Percentiles rank a stretch among this genome's conserved stretches.
These are phyloP conservation scores for Huntiella omanensis DNA, from an alignment of 2,329 filamentous ascomycete genomes.

Conservation along the genomic window DNA sequence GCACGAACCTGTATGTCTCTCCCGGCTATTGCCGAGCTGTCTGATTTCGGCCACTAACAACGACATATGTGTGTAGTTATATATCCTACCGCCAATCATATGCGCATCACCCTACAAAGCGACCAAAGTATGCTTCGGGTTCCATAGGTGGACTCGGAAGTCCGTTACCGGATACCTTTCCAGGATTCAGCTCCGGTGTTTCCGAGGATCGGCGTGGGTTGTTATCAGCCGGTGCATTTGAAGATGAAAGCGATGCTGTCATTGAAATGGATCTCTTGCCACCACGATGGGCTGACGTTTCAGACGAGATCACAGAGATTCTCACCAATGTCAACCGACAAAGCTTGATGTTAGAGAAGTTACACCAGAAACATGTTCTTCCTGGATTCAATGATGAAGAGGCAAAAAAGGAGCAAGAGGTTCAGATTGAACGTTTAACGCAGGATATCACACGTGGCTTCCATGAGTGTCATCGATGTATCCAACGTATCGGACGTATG, in stretches of 20 bases:
- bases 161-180: constrained; percentile 41
- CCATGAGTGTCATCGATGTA: constrained; percentile 74
- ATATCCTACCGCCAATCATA: constrained; percentile 99
- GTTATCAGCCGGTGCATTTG: constrained; percentile 59
- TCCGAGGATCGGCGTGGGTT: constrained; percentile 51
- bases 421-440: constrained; percentile 76
- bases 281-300: constrained; percentile 86
- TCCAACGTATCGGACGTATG: constrained; percentile 75
- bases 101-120: constrained; percentile 80
- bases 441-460: constrained; percentile 79
- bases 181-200: constrained; percentile 26
- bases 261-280: constrained; percentile 97
- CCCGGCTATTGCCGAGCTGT: constrained; percentile 1
- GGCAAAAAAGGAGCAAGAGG: constrained; percentile 68
- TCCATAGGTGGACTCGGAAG: constrained; percentile 26
- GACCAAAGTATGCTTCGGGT: constrained; percentile 44
- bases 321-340: constrained; percentile 66
- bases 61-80: constrained; percentile 39
- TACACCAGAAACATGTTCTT: constrained; percentile 93
- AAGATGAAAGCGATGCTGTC: constrained; percentile 77
- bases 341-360: constrained; percentile 67
- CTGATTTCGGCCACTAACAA: no score
- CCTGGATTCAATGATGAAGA: constrained; percentile 95
- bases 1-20: constrained; percentile 73
- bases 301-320: constrained; percentile 77